These are phyloP conservation scores for Trypanosoma caninum DNA, from an alignment of 208 protist genomes.

Conservation along the genomic window DNA sequence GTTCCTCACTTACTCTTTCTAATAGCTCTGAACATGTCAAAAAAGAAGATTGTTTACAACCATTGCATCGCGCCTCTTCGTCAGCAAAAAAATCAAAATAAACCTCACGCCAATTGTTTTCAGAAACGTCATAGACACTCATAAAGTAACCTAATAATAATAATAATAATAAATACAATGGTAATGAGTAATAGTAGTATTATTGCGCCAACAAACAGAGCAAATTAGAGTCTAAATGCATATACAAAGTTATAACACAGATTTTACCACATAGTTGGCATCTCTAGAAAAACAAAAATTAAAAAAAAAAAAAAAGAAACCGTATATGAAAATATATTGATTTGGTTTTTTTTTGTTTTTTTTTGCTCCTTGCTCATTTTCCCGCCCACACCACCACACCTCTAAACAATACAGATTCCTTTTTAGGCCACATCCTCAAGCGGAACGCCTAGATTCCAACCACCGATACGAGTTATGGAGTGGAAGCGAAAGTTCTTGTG, in stretches of 20 bases:
- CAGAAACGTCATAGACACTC: not conserved
- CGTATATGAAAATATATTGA: not conserved
- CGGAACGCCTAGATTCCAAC: constrained; percentile 35
- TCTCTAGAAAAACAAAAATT: too few species aligned
- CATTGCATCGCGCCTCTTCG: constrained; percentile 25
- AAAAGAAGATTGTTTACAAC: constrained; percentile 39
- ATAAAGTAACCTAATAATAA: constrained; percentile 1
- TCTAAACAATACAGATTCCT: not conserved
- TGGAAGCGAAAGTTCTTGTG: constrained; percentile 57
- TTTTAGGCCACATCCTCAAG: not conserved
- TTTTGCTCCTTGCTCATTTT: not conserved
- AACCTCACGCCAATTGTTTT: constrained; percentile 22
- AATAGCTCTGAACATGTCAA: constrained; percentile 35
- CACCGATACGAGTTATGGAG: constrained; percentile 63
- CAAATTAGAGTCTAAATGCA: too few species aligned
- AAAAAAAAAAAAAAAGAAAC: not conserved
- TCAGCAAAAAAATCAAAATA: constrained; percentile 59
- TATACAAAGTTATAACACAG: not conserved
- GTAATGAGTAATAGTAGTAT: not conserved
- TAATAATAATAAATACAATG: not conserved
- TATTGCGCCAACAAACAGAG: too few species aligned
- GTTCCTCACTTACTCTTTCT: constrained; percentile 35
- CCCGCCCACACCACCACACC: not conserved
- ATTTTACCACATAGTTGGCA: too few species aligned
- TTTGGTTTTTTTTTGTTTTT: not conserved